Base-by-base conservation (phyloP, 768 basidiomycete species). In the Kwoniella sp. region DNA sequence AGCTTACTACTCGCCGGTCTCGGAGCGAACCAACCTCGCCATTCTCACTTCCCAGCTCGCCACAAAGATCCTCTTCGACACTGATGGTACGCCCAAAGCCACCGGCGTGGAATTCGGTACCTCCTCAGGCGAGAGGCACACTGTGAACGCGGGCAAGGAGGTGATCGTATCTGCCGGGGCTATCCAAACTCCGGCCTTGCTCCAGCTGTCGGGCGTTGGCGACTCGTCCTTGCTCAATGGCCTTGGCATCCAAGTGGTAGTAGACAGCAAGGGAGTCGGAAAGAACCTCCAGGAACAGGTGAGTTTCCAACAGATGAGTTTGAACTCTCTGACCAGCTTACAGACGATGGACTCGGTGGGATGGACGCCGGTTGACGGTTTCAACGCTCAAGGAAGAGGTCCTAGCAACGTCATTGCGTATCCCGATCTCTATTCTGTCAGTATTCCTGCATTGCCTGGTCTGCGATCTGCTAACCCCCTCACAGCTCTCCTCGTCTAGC, bases 121-220 rank as follows among this genome's bases (percentile, higher is more conserved):
- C 34, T 54, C 52, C 4, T 26, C 5, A 19, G 52, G 45, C 22
- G 29, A 39, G 10, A 38, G 52, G 48, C 75, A 73, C 56, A 78
- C 77, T 4, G 79, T 83, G 41, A 76, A 73, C 15, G 83, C 82
- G 10, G 76, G 69, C 56, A 81, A 79, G 67, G 84, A 85, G 65
- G 82, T 82, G 36, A 78, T 85, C 45, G 59, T 82, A 14, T 74
- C 73, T 42, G 76, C 74, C 10, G 79, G 80, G 5, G 69, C 79
- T 0, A 63, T 80, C 37, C 76, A 78, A 51, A 78, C 79, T 2
- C 77, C 80, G 1, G 79, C 81, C 59, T 70, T 84, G 6, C 78
- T 83, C 67, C 80, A 83, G 61, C 71, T 83, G 2, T 85, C 84
- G 0, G 89, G 89, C 8, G 75, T 91, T 37, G 89, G 88, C 2